Evolutionary conservation across 345 rosid species (phyloP).

Genomic region (Syzygium oleosum): DNA sequence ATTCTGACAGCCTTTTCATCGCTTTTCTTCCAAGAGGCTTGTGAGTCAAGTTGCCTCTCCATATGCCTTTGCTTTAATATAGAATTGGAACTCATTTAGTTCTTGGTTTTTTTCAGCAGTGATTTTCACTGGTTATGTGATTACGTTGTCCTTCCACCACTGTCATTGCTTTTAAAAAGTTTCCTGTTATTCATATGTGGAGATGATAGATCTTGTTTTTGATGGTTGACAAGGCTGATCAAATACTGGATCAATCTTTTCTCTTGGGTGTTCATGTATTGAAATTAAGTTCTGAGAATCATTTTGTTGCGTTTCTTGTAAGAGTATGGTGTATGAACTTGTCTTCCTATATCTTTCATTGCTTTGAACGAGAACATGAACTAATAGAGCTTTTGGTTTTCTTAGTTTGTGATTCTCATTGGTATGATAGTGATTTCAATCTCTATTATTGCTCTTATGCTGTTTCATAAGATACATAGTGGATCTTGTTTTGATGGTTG

Average conservation of each 20-base stretch:
- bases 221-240: neutral
- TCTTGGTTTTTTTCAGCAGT: neutral
- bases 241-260: constrained; percentile 69
- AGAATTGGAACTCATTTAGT: neutral
- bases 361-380: neutral
- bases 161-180: neutral
- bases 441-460: neutral
- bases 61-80: neutral
- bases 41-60: neutral
- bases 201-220: neutral
- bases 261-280: constrained; percentile 68
- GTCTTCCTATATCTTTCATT: neutral
- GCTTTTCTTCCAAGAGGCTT: neutral
- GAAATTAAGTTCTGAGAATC: neutral
- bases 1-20: neutral
- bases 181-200: neutral
- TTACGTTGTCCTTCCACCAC: neutral
- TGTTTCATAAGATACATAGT: neutral
- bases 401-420: neutral
- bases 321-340: neutral
- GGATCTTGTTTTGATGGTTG: neutral
- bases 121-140: neutral
- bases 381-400: neutral
- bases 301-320: neutral
- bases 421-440: neutral